These are phyloP conservation scores for Backusella macrospora DNA, from an alignment of 192 early-diverging fungal species.

Conservation along the genomic window DNA sequence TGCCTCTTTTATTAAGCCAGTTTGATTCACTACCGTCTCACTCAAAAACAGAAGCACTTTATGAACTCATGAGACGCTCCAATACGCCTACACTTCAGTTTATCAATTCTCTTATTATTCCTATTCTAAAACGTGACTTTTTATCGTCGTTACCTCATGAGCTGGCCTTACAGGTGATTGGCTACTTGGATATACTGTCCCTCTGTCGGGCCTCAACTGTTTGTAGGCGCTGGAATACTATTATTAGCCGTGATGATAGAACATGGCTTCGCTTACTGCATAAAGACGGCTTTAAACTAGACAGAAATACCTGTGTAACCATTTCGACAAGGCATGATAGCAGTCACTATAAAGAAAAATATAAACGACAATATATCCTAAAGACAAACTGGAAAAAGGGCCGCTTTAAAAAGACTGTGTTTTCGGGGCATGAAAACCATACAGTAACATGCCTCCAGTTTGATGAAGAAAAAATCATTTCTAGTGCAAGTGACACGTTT, in stretches of 20 bases:
- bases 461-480: conserved; percentile 94
- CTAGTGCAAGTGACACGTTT: conserved; percentile 89
- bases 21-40: conserved; percentile 2
- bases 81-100: conserved; percentile 73
- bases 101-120: conserved; percentile 79
- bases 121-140: conserved; percentile 90
- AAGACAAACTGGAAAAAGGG: conserved; percentile 86
- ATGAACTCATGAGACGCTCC: not conserved
- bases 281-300: conserved; percentile 44
- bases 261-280: conserved; percentile 54
- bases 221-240: conserved; percentile 72
- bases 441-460: conserved; percentile 94
- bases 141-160: conserved; percentile 70
- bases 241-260: conserved; percentile 71
- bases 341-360: conserved; percentile 75
- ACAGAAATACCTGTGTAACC: not conserved
- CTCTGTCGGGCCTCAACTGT: conserved; percentile 80
- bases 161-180: conserved; percentile 76
- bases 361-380: conserved; percentile 77
- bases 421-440: conserved; percentile 74
- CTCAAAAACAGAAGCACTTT: not conserved
- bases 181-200: conserved; percentile 78
- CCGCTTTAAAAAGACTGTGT: conserved; percentile 72
- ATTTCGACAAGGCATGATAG: conserved; percentile 35
- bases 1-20: not conserved